Base-by-base conservation (phyloP, 768 basidiomycete species). In the Tulasnella sp. region DNA sequence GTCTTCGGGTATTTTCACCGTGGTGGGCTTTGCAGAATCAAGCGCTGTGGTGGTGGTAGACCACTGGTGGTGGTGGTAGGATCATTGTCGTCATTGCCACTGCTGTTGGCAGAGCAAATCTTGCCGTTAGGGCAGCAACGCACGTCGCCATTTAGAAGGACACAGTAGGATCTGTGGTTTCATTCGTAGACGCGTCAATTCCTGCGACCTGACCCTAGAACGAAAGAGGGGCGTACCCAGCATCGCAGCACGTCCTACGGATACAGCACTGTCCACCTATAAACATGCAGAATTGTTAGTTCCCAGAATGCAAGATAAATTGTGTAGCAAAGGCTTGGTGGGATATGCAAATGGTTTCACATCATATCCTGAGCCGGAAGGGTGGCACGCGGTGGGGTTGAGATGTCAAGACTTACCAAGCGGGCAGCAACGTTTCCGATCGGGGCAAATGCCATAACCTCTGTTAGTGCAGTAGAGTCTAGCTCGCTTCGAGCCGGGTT, bases 391-490 rank as follows among this genome's bases (percentile, higher is more conserved):
- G 39, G 39, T 4, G 3, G 39, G 39, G 39, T 2, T 39, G 38
- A 24, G n/a, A 3, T 3, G 3, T 40, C 24, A 6, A 24, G 21
- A 75, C 76, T 77, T 34, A 77, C 76, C 76, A 10, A 58, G 46
- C 5, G 76, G 76, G 38, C 76, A 77, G 56, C 76, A 77, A 36
- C 14, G 7, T 38, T 6, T 56, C 52, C 14, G 3, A 48, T 38
- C 62, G 3, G 76, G 46, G 56, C 76, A 77, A 52, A 77, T 16
- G 38, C 46, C 56, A 58, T 77, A 77, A 21, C 76, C 76, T 6
- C 36, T 77, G 56, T 48, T n/a, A 36, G 36, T 21, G 56, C 76
- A 77, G n/a, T 38, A 31, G 8, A 58, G n/a, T n/a, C n/a, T 10
- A 34, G 21, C 18, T 27, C 76, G 24, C n/a, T 58, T 77, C 7